Conservation (phyloP, 805 yeast genomes). For the Babjeviella inositovora region DNA sequence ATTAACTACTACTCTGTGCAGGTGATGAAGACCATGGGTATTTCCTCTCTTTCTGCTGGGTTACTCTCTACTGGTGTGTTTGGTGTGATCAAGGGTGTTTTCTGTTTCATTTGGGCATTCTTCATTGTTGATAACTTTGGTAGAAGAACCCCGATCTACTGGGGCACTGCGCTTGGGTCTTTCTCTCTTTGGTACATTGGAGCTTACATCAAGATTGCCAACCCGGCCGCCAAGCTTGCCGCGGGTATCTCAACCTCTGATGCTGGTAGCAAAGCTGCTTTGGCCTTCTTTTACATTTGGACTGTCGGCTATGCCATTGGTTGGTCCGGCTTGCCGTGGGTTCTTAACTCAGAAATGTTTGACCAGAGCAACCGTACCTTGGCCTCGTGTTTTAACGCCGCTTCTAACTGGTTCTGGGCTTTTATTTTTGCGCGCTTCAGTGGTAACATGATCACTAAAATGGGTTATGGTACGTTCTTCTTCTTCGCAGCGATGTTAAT, state of each 20-base stretch:
- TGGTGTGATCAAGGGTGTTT: conserved; percentile 30
- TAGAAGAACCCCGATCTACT: conserved; percentile 21
- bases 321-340: conserved; percentile 32
- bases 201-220: conserved; percentile 22
- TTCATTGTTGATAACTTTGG: conserved; percentile 29
- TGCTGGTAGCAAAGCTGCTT: conserved; percentile 22
- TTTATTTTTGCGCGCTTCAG: conserved; percentile 30
- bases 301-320: conserved; percentile 22
- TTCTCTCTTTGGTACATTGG: conserved; percentile 31
- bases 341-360: conserved; percentile 27
- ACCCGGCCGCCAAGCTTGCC: conserved; percentile 10
- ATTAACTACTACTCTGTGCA: conserved; percentile 37
- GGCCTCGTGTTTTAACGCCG: conserved; percentile 23
- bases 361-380: conserved; percentile 23
- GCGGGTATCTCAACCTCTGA: conserved; percentile 7
- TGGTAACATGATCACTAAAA: conserved; percentile 21
- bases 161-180: conserved; percentile 19
- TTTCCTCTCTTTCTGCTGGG: conserved; percentile 23
- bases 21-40: conserved; percentile 30
- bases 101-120: conserved; percentile 24
- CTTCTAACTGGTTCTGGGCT: conserved; percentile 33
- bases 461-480: conserved; percentile 26
- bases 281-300: conserved; percentile 28
- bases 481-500: conserved; percentile 16
- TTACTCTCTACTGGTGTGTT: conserved; percentile 36